A percentile compares a stretch with the other conserved stretches of the same genome.
Conservation (phyloP, 1,139 yeast genomes). For the Geotrichum bryndzae region DNA sequence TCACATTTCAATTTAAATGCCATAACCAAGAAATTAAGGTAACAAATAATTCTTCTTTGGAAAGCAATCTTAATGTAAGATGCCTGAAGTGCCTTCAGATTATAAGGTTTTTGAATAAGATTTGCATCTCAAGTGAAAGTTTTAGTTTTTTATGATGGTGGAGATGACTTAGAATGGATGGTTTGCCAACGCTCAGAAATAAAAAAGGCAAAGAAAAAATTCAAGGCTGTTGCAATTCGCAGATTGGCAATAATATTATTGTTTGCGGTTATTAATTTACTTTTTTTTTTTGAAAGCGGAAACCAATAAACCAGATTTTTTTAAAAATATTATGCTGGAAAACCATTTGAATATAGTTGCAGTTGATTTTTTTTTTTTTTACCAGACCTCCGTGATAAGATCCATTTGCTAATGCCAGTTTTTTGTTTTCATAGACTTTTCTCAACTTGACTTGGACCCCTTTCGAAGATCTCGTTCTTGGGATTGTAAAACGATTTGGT, state of each 20-base stretch:
- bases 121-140: not conserved
- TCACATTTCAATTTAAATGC: not conserved
- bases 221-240: too few relatives aligned
- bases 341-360: not conserved
- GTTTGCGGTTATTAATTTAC: too few relatives aligned
- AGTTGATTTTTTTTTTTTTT: too few relatives aligned
- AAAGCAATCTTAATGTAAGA: not conserved
- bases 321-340: not conserved
- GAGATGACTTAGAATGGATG: too few relatives aligned
- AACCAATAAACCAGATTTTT: too few relatives aligned
- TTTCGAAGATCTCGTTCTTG: not conserved
- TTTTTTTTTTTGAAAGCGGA: too few relatives aligned
- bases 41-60: not conserved
- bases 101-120: not conserved
- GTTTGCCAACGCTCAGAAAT: too few relatives aligned
- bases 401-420: not conserved
- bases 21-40: not conserved
- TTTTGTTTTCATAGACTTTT: not conserved
- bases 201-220: too few relatives aligned
- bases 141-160: too few relatives aligned
- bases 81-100: not conserved
- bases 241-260: too few relatives aligned
- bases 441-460: not conserved
- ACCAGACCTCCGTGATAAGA: not conserved
- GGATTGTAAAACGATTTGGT: not conserved